Base-by-base conservation (phyloP, 164 flowering plant genomes). In the Dillenia turbinata region DNA sequence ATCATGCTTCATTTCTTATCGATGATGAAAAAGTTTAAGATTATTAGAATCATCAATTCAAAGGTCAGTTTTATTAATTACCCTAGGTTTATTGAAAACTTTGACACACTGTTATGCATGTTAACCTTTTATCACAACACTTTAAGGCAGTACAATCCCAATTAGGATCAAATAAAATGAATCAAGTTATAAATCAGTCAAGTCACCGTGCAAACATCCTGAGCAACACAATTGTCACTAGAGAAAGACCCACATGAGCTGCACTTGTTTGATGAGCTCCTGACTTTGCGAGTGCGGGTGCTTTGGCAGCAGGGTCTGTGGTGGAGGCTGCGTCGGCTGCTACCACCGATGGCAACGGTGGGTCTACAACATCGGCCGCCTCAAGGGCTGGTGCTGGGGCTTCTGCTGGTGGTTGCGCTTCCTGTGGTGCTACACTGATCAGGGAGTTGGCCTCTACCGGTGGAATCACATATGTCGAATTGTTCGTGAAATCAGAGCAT, bases 281-380 rank as follows among this genome's bases (percentile, higher is more conserved):
- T 12, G 77, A 75, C 10, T 9, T 5, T 14, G 57, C 33, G 5
- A 52, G 9, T 51, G 9, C 46, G 19, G 74, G 16, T 17, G 79
- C 67, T 33, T 53, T 62, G 9, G 62, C 59, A 8, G 74, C 54
- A 6, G 78, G 51, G 0, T 61, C 52, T 2, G 19, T 51, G 14
- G 53, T 9, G 1, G 24, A 12, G 2, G 22, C 9, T 13, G 26
- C 9, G 10, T 8, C 49, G 40, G n/a, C 62, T 2, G 59, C 54
- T 9, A 72, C 19, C n/a, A 83, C 79, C 0, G 85, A 70, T 9
- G 97, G 97, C 19, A 91, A 71, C 10, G 97, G 97, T 53, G 97
- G 96, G 50, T 85, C 94, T 7, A 77, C 73, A 3, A 89, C 63
- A 26, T 89, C 84, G 0, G 60, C 63, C 8, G 63, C 72, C 7